Percentiles rank a stretch among this genome's conserved stretches.
phyloP scores from a whole-genome alignment of 441 rosid genomes.

The Pelargonium fulgidum region DNA sequence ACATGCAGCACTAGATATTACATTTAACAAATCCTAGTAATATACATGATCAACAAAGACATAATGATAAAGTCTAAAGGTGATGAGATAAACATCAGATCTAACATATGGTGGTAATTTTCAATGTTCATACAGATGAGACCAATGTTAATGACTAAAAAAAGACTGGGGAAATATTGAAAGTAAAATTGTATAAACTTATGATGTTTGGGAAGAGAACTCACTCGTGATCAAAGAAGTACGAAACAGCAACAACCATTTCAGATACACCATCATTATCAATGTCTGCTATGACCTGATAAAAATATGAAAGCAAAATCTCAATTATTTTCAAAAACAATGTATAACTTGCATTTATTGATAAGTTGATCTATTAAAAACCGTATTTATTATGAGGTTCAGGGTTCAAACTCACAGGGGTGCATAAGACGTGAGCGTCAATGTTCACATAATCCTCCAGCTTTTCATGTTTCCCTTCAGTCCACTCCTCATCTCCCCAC shows the following conservation, averaged over 20 bases:
- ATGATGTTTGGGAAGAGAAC: conserved; percentile 31
- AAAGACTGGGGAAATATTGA: not conserved
- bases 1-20: not conserved
- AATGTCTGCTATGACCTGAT: conserved; percentile 93
- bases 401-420: conserved; percentile 67
- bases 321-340: conserved; percentile 9
- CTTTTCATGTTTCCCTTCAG: conserved; percentile 71
- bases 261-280: conserved; percentile 93
- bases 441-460: conserved; percentile 86
- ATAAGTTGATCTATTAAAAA: conserved; percentile 14
- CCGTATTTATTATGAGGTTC: conserved; percentile 18
- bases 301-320: conserved; percentile 22
- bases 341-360: conserved; percentile 19
- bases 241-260: conserved; percentile 92
- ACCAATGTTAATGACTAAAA: not conserved
- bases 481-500: conserved; percentile 99
- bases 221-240: conserved; percentile 95
- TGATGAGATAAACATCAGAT: not conserved
- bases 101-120: not conserved
- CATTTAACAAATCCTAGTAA: not conserved
- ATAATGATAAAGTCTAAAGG: not conserved
- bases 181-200: conserved; percentile 3
- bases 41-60: not conserved
- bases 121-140: not conserved
- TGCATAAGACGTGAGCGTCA: conserved; percentile 84